These are phyloP conservation scores for Sugiyamaella smithiae DNA, from an alignment of 805 yeast genomes.

Conservation along the genomic window DNA sequence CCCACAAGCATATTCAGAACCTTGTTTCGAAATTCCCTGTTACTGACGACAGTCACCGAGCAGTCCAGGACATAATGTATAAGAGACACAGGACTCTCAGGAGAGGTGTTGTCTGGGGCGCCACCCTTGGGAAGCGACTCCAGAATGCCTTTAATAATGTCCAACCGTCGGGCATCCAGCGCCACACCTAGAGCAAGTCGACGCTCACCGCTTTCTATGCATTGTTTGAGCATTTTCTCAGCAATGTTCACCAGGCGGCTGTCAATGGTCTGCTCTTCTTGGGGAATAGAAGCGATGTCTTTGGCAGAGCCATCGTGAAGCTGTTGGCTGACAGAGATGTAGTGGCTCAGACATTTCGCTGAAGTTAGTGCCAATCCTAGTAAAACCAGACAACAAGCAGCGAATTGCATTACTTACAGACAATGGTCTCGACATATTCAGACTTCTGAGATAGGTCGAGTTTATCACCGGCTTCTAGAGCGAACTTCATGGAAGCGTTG, in stretches of 20 bases:
- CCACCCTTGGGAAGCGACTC: constrained; percentile 15
- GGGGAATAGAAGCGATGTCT: constrained; percentile 22
- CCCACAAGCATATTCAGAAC: constrained; percentile 62
- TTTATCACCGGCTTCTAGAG: constrained; percentile 76
- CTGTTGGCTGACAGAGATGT: constrained; percentile 61
- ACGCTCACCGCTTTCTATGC: constrained; percentile 66
- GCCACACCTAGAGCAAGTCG: constrained; percentile 88
- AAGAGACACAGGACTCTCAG: constrained; percentile 44
- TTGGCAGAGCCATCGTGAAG: constrained; percentile 40
- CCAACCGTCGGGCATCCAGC: constrained; percentile 82
- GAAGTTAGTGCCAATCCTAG: background rate
- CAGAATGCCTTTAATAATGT: constrained; percentile 55
- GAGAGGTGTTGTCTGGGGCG: background rate
- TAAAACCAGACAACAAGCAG: background rate
- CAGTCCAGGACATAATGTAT: constrained; percentile 69
- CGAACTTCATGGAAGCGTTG: constrained; percentile 83
- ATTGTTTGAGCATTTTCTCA: constrained; percentile 81
- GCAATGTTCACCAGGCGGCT: constrained; percentile 65
- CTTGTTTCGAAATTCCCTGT: constrained; percentile 61
- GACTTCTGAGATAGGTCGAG: constrained; percentile 72
- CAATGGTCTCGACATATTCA: constrained; percentile 91
- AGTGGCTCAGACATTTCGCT: constrained; percentile 75
- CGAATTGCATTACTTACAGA: constrained; percentile 42
- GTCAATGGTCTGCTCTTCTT: constrained; percentile 43
- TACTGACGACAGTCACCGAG: constrained; percentile 62